These are phyloP conservation scores for Diaporthe ampelina DNA, from an alignment of 2,329 filamentous ascomycete genomes.

Conservation along the genomic window DNA sequence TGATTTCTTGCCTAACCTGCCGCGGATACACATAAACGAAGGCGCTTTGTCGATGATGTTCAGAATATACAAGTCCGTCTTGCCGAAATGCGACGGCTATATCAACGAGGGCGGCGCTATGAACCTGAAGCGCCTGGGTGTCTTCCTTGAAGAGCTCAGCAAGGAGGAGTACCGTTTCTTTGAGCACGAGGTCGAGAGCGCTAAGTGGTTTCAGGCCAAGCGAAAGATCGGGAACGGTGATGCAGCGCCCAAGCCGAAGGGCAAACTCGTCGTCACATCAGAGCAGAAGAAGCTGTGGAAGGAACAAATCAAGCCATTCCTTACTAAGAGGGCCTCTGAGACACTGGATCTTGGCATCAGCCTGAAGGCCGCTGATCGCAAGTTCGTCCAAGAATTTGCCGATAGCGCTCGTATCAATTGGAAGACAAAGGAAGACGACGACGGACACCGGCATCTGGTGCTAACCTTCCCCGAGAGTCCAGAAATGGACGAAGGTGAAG, in stretches of 20 bases:
- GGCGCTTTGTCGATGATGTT: conserved; percentile 98
- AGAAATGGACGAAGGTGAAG: conserved; percentile 66
- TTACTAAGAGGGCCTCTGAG: conserved; percentile 75
- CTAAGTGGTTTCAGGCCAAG: conserved; percentile 93
- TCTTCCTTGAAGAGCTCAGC: conserved; percentile 85
- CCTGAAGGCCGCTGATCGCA: conserved; percentile 87
- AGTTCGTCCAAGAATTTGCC: conserved; percentile 92
- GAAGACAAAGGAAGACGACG: conserved; percentile 70
- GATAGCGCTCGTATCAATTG: conserved; percentile 70
- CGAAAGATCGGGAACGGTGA: conserved; percentile 79
- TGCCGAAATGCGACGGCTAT: conserved; percentile 91
- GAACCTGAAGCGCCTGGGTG: conserved; percentile 83
- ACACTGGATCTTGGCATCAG: conserved; percentile 80
- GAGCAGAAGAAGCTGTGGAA: conserved; percentile 87
- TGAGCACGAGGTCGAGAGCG: conserved; percentile 88
- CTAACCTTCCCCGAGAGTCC: conserved; percentile 62
- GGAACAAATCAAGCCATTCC: conserved; percentile 83
- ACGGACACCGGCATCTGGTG: conserved; percentile 67
- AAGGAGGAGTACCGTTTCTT: conserved; percentile 95
- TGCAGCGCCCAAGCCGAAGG: conserved; percentile 66
- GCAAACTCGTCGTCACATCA: conserved; percentile 81
- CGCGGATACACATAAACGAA: conserved; percentile 97
- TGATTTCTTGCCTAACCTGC: conserved; percentile 97
- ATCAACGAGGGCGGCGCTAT: conserved; percentile 97
- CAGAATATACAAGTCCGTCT: conserved; percentile 90